phyloP scores from a whole-genome alignment of 2,329 filamentous ascomycete species.

The Sporothrix protearum region DNA sequence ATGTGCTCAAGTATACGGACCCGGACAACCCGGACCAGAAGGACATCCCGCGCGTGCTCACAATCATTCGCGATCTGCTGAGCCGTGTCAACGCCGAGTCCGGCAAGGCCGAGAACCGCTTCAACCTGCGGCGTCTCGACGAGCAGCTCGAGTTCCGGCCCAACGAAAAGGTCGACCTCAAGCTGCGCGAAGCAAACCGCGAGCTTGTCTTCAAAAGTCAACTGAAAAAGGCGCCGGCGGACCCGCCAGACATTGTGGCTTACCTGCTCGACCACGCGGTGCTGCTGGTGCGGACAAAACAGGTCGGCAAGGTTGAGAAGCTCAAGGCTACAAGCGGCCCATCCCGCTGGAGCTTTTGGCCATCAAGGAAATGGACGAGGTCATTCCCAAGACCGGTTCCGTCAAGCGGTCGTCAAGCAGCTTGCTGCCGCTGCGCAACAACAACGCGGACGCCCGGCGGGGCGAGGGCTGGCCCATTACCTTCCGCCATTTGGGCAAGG shows the following conservation, averaged over 20 bases:
- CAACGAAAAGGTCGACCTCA: constrained; percentile 87
- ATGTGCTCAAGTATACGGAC: constrained; percentile 86
- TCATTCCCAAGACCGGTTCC: constrained; percentile 75
- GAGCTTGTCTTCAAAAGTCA: constrained; percentile 92
- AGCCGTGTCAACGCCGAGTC: constrained; percentile 89
- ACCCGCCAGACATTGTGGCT: constrained; percentile 84
- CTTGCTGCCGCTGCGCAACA: constrained; percentile 54
- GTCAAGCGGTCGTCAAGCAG: constrained; percentile 84
- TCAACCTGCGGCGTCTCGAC: constrained; percentile 89
- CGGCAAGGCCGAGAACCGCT: constrained; percentile 95
- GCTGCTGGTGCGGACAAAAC: constrained; percentile 84
- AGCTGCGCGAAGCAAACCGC: constrained; percentile 87
- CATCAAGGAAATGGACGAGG: constrained; percentile 95
- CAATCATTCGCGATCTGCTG: constrained; percentile 80
- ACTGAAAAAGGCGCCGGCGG: constrained; percentile 87
- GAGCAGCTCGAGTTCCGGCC: constrained; percentile 86
- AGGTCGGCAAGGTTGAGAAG: constrained; percentile 88
- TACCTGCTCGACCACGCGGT: constrained; percentile 97
- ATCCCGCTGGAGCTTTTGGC: constrained; percentile 91
- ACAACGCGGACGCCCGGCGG: constrained; percentile 54
- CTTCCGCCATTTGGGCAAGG: constrained; percentile 92
- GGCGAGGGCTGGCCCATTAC: constrained; percentile 87
- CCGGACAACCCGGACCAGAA: constrained; percentile 85
- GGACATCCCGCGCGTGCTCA: constrained; percentile 86
- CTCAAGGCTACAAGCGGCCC: constrained; percentile 90